A percentile compares a stretch with the other conserved stretches of the same genome.
Conservation (phyloP, 257 asterid species). For the Craterostigma plantagineum region DNA sequence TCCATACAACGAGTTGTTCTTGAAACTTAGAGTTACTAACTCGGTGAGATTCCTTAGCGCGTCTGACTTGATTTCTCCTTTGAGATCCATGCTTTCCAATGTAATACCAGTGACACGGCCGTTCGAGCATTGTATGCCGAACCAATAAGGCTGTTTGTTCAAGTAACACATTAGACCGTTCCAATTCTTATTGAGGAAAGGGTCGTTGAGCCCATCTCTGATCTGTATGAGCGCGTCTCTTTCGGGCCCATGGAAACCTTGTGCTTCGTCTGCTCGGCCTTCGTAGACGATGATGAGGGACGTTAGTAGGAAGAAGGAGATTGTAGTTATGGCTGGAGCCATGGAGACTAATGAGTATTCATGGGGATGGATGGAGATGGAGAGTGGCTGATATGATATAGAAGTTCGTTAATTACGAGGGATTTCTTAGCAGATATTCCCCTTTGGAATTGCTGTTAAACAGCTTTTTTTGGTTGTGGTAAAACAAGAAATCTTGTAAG, state of each 20-base stretch:
- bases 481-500: no score
- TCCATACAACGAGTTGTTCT: constrained; percentile 33
- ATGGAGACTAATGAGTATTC: no score
- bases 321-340: no score
- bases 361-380: no score
- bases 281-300: neutral
- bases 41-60: constrained; percentile 34
- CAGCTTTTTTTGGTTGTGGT: no score
- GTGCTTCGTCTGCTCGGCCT: neutral
- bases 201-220: constrained; percentile 17
- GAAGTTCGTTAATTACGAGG: no score
- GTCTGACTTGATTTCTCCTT: constrained; percentile 23
- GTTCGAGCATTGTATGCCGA: constrained; percentile 29
- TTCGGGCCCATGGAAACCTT: constrained; percentile 37
- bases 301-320: no score
- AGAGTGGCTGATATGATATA: no score
- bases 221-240: constrained; percentile 39
- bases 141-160: constrained; percentile 34
- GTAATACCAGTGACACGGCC: constrained; percentile 45
- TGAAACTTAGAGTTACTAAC: constrained; percentile 34
- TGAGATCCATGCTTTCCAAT: constrained; percentile 30
- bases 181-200: constrained; percentile 29
- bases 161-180: constrained; percentile 40
- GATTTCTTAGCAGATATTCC: no score
- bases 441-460: no score